These are phyloP conservation scores for Sherardia arvensis DNA, from an alignment of 257 asterid genomes.

Conservation along the genomic window DNA sequence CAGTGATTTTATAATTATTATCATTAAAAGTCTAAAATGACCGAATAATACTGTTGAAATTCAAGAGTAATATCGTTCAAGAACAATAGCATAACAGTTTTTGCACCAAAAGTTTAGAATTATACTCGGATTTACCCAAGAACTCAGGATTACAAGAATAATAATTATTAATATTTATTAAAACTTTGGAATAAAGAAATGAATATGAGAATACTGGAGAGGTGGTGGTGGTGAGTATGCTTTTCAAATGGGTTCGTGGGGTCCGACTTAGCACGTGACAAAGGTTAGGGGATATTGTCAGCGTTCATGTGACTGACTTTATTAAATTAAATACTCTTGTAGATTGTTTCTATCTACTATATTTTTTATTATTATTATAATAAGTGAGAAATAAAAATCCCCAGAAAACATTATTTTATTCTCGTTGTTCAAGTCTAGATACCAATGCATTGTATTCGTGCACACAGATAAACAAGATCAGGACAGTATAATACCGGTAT, in stretches of 20 bases:
- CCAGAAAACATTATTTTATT: neutral
- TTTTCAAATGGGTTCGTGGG: conserved; percentile 34
- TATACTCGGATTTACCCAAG: too few relatives aligned
- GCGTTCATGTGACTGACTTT: conserved; percentile 57
- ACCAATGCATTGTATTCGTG: neutral
- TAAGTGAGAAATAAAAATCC: neutral
- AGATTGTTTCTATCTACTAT: too few relatives aligned
- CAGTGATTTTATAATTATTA: too few relatives aligned
- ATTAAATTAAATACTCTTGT: neutral
- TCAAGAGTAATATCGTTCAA: too few relatives aligned
- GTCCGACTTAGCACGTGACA: conserved; percentile 79
- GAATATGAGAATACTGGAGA: neutral
- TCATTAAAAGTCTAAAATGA: too few relatives aligned
- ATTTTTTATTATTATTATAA: too few relatives aligned
- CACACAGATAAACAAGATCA: neutral
- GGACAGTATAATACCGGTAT: neutral
- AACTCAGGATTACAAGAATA: too few relatives aligned
- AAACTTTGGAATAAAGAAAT: neutral
- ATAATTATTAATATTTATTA: neutral
- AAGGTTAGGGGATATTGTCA: conserved; percentile 60
- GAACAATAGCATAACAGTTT: too few relatives aligned
- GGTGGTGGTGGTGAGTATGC: neutral
- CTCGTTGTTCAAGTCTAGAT: neutral
- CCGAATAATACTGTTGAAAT: too few relatives aligned
- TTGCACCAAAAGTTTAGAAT: too few relatives aligned